phyloP scores from a whole-genome alignment of 129 eudicot genomes.

The Pulicaria dysenterica region DNA sequence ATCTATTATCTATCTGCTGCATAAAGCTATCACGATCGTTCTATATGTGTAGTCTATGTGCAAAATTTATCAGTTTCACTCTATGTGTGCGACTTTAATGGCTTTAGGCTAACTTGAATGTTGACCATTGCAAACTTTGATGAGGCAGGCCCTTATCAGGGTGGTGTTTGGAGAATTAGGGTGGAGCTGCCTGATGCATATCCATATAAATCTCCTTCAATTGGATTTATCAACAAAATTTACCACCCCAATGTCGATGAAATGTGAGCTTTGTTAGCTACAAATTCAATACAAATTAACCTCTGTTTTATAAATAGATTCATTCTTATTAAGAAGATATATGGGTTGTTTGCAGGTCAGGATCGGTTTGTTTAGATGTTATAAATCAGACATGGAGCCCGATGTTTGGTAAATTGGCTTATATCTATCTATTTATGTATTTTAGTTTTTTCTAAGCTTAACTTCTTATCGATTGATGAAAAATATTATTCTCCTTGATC shows the following conservation, averaged over 20 bases:
- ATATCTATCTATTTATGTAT: conserved; percentile 3
- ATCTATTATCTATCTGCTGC: no score
- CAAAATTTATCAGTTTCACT: background rate
- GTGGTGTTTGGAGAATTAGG: conserved; percentile 88
- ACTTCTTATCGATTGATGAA: conserved; percentile 2
- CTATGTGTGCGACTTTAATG: background rate
- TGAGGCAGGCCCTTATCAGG: conserved; percentile 76
- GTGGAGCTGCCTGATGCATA: conserved; percentile 87
- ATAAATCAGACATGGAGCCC: conserved; percentile 99
- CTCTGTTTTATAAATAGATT: background rate
- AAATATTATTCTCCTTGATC: background rate
- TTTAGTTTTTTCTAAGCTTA: background rate
- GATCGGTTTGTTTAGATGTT: conserved; percentile 93
- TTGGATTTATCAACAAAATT: conserved; percentile 86
- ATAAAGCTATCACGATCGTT: no score
- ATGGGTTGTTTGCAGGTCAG: conserved; percentile 65
- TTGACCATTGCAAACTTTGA: conserved; percentile 5
- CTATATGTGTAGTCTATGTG: no score
- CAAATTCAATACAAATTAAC: background rate
- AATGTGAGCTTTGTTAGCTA: conserved; percentile 54
- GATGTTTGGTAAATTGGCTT: conserved; percentile 65
- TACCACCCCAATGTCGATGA: conserved; percentile 96
- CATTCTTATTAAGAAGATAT: conserved; percentile 8
- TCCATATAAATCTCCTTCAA: conserved; percentile 83
- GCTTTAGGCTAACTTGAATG: background rate